Evolutionary conservation across 2,329 filamentous ascomycete genomes (phyloP).

Genomic region (Penicillium polonicum): DNA sequence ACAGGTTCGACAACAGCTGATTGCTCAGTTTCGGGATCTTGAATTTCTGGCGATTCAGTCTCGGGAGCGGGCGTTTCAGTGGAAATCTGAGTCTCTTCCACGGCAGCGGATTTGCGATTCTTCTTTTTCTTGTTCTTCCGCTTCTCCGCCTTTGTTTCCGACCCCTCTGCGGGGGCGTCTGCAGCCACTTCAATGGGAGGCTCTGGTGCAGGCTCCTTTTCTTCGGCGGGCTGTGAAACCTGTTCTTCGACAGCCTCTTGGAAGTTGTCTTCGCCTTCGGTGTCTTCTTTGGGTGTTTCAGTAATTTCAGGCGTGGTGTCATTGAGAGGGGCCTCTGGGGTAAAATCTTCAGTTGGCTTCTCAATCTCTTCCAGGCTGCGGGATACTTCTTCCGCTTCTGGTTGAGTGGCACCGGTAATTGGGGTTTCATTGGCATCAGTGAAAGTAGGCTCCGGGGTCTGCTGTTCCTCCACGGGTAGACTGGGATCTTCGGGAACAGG

Average conservation of each 20-base stretch:
- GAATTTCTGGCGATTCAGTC: slow-evolving; percentile 1
- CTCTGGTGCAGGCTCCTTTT: background rate
- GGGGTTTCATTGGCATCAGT: slow-evolving; percentile 2
- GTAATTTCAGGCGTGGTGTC: background rate
- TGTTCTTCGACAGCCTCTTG: slow-evolving; percentile 23
- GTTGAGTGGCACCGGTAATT: background rate
- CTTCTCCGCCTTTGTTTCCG: slow-evolving; percentile 17
- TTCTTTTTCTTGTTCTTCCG: slow-evolving; percentile 26
- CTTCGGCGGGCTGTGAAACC: background rate
- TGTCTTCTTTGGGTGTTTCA: slow-evolving; percentile 13
- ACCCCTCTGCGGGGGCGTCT: slow-evolving; percentile 2
- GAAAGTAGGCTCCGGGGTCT: background rate
- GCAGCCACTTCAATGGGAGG: background rate
- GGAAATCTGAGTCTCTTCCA: slow-evolving; percentile 13
- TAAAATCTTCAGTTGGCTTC: slow-evolving; percentile 5
- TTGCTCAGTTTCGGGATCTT: slow-evolving; percentile 11
- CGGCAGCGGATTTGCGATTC: slow-evolving; percentile 20
- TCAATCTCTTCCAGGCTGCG: background rate
- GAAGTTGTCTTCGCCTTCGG: slow-evolving; percentile 17
- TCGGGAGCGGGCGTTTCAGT: slow-evolving; percentile 6
- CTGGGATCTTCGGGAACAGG: background rate
- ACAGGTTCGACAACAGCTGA: slow-evolving; percentile 2
- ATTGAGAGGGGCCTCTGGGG: background rate
- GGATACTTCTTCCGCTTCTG: background rate
- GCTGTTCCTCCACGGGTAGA: background rate